phyloP scores from a whole-genome alignment of 2,329 filamentous ascomycete genomes.

The Sordariomycetes sp. region DNA sequence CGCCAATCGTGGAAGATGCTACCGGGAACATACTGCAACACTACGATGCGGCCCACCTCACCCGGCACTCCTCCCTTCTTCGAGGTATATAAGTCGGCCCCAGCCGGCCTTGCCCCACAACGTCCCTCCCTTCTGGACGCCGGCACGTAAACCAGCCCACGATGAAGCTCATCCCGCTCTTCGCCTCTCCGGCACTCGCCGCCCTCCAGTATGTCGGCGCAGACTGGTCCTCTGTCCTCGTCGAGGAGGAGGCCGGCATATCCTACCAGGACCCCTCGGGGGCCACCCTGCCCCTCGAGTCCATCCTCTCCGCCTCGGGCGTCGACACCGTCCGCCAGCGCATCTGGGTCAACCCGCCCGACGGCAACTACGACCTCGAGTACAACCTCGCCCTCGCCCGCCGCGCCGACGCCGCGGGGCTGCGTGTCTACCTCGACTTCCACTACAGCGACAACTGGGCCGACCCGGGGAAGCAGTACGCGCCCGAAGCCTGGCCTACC shows the following conservation, averaged over 20 bases:
- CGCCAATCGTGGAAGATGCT: too few relatives aligned
- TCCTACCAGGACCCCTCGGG: constrained; percentile 49
- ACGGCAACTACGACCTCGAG: constrained; percentile 55
- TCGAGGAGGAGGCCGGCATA: constrained; percentile 52
- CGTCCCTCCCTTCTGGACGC: background rate
- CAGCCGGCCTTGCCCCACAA: background rate
- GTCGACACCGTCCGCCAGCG: constrained; percentile 63
- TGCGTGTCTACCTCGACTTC: constrained; percentile 51
- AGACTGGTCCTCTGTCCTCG: constrained; percentile 57
- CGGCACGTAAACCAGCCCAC: background rate
- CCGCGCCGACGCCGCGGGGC: constrained; percentile 50
- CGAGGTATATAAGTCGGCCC: background rate
- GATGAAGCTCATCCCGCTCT: background rate
- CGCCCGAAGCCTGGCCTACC: constrained; percentile 53
- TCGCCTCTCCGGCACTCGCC: constrained; percentile 12
- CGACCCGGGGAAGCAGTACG: constrained; percentile 51
- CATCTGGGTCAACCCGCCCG: constrained; percentile 58
- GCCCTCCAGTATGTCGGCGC: constrained; percentile 54
- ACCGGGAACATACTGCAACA: too few relatives aligned
- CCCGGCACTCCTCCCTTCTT: background rate
- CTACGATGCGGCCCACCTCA: too few relatives aligned
- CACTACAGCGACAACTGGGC: constrained; percentile 65
- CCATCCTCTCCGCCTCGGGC: constrained; percentile 48
- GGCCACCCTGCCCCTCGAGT: constrained; percentile 43
- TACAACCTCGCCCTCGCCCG: constrained; percentile 61